Percentiles rank a stretch among this genome's conserved stretches.
Conservation (phyloP, 129 eudicot genomes). For the Lonicera japonica region DNA sequence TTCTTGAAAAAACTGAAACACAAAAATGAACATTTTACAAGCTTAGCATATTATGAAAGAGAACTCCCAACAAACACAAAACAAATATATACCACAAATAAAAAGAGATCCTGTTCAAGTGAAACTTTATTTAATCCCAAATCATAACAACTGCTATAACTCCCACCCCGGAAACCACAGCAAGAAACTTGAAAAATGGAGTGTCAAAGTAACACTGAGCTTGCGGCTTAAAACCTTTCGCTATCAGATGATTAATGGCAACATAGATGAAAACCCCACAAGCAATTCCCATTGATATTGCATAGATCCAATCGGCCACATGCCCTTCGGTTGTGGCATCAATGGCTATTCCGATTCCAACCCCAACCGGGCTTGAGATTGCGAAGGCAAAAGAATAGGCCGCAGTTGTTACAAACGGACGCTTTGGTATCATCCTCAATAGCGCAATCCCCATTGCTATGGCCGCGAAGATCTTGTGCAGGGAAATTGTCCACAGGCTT, state of each 20-base stretch:
- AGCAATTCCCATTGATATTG: constrained; percentile 73
- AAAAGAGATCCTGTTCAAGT: too few species aligned
- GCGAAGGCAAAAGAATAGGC: constrained; percentile 79
- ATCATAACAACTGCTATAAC: constrained; percentile 81
- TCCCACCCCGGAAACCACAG: constrained; percentile 72
- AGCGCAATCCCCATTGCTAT: constrained; percentile 88
- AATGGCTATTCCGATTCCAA: constrained; percentile 70
- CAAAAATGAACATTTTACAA: too few species aligned
- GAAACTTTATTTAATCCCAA: constrained; percentile 38
- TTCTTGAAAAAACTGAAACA: too few species aligned
- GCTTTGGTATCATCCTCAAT: constrained; percentile 62
- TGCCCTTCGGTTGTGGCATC: constrained; percentile 62
- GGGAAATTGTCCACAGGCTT: constrained; percentile 76
- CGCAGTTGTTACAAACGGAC: constrained; percentile 51
- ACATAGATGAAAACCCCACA: constrained; percentile 83
- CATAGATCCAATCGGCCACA: constrained; percentile 76
- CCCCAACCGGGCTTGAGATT: constrained; percentile 80
- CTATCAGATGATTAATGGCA: constrained; percentile 69
- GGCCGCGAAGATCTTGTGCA: constrained; percentile 86
- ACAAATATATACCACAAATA: neutral
- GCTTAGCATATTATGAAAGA: too few species aligned
- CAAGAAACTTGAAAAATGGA: constrained; percentile 71
- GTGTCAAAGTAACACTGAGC: constrained; percentile 44
- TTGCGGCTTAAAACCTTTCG: constrained; percentile 72
- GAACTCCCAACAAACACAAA: neutral